These are phyloP conservation scores for Brassica hybrid DNA, from an alignment of 441 rosid genomes.

Conservation along the genomic window DNA sequence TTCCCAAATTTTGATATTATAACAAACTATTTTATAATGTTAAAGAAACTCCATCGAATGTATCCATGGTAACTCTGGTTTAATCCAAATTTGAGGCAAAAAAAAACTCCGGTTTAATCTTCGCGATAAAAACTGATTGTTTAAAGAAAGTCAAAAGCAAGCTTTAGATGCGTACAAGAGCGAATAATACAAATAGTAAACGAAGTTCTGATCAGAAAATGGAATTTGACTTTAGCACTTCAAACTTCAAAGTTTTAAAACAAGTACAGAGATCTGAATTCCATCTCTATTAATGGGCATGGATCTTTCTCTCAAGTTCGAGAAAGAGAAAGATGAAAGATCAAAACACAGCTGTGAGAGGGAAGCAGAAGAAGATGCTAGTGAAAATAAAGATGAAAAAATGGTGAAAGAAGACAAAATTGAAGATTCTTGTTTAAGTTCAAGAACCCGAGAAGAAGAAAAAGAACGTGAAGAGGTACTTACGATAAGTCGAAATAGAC, in stretches of 20 bases:
- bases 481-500: neutral
- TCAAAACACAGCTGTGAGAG: conserved; percentile 24
- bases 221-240: conserved; percentile 73
- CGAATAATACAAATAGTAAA: conserved; percentile 53
- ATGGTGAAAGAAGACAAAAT: conserved; percentile 31
- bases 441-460: conserved; percentile 40
- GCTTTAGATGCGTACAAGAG: conserved; percentile 65
- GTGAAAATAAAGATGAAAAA: conserved; percentile 25
- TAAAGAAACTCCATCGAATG: conserved; percentile 1
- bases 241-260: conserved; percentile 43
- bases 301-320: conserved; percentile 67
- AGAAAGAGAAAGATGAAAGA: conserved; percentile 25
- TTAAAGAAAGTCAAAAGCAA: conserved; percentile 68
- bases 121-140: conserved; percentile 30
- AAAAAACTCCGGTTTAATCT: neutral
- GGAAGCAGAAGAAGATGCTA: conserved; percentile 17
- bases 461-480: conserved; percentile 55
- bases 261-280: conserved; percentile 25
- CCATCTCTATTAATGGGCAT: conserved; percentile 49
- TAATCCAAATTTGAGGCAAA: neutral
- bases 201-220: conserved; percentile 39
- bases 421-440: conserved; percentile 27
- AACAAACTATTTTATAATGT: neutral
- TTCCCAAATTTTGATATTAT: neutral
- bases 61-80: conserved; percentile 6